Conservation (phyloP, 805 yeast genomes). For the Clavispora carvajalis region DNA sequence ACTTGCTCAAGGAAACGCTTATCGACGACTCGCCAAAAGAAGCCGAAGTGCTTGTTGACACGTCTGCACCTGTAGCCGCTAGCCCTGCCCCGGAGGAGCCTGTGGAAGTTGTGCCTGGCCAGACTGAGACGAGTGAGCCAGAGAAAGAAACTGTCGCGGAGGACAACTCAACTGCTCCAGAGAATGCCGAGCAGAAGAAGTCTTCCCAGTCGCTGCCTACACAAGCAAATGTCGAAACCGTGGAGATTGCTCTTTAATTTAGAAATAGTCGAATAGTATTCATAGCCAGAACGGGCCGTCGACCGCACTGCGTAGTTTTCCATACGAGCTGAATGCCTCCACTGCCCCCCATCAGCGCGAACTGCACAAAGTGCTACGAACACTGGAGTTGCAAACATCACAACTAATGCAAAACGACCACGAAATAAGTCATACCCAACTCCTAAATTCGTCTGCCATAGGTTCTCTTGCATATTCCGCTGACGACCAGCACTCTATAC, state of each 20-base stretch:
- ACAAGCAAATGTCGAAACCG: constrained; percentile 2
- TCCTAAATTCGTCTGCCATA: constrained; percentile 2
- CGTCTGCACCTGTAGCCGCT: too few species aligned
- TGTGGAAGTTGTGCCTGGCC: too few species aligned
- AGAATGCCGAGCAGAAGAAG: constrained; percentile 1
- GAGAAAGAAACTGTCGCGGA: constrained; percentile 1
- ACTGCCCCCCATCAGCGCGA: too few species aligned
- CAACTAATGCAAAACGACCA: background rate
- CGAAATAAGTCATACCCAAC: constrained; percentile 14
- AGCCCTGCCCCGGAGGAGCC: too few species aligned
- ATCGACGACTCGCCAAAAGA: constrained; percentile 23
- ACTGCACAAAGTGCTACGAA: background rate
- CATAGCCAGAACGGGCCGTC: too few species aligned
- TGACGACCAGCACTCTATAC: constrained; percentile 4
- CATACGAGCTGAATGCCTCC: too few species aligned
- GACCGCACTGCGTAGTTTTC: too few species aligned
- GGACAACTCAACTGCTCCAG: background rate
- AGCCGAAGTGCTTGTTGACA: background rate
- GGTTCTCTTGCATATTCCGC: constrained; percentile 26
- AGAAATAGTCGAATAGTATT: background rate
- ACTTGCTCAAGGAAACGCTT: constrained; percentile 39
- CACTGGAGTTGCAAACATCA: background rate
- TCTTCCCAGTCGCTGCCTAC: background rate
- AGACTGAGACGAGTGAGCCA: background rate
- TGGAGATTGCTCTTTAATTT: constrained; percentile 4